A percentile compares a stretch with the other conserved stretches of the same genome.
Evolutionary conservation across 2,329 filamentous ascomycete genomes (phyloP).

Genomic region (Fusarium sp.): DNA sequence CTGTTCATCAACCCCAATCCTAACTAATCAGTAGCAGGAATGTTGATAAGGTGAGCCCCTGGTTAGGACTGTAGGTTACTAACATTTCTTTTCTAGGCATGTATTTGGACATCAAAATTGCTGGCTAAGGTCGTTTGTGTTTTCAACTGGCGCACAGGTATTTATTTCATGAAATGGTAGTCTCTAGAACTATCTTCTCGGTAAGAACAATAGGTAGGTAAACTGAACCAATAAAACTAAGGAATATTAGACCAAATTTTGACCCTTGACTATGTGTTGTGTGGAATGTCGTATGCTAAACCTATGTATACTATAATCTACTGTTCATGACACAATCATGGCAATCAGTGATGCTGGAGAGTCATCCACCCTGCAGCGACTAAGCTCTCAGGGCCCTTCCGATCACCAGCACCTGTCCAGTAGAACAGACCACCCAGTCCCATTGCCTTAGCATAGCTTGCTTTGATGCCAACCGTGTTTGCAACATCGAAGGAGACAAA

Average conservation of each 20-base stretch:
- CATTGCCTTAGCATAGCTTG: constrained; percentile 66
- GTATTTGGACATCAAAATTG: neutral
- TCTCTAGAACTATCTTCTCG: neutral
- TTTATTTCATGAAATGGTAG: neutral
- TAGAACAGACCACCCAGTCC: constrained; percentile 74
- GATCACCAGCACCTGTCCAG: constrained; percentile 75
- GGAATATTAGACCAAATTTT: neutral
- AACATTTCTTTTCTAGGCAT: neutral
- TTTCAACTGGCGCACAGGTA: neutral
- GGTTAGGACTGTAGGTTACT: neutral
- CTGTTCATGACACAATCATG: neutral
- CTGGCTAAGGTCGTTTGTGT: neutral
- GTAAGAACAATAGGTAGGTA: neutral
- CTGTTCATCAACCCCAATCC: neutral
- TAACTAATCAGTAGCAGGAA: neutral
- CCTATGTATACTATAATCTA: too few species aligned
- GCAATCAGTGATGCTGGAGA: constrained; percentile 47
- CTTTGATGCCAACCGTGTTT: constrained; percentile 71
- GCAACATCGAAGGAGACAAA: constrained; percentile 76
- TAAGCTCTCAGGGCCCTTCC: constrained; percentile 65
- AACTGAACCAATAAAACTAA: constrained; percentile 1
- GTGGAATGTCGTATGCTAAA: neutral
- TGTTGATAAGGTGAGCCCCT: neutral
- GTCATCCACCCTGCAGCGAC: constrained; percentile 70
- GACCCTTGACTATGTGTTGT: neutral